Base-by-base conservation (phyloP, 176 grass and related monocot genomes). In the Triticum urartu region DNA sequence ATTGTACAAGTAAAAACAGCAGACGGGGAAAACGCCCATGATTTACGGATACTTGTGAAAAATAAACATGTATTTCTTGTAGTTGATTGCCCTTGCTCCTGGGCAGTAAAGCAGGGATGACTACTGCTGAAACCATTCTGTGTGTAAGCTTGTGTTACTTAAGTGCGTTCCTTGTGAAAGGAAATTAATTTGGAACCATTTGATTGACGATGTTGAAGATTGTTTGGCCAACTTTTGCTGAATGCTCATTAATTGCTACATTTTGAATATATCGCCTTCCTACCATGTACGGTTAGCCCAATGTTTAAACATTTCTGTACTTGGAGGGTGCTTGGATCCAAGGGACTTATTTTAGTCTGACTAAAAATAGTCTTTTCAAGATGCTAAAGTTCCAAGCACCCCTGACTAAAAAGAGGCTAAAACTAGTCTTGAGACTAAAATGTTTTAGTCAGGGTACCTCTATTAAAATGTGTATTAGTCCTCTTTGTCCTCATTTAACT, bases 81-180 rank as follows among this genome's bases (percentile, higher is more conserved):
- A 59, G 67, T 75, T 15, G 35, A 36, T 83, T 79, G 13, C 58
- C 83, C 66, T 52, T 83, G 68, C 62, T 87, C 42, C 45, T 90
- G 72, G 56, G 40, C 17, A 77, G 11, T 52, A 21, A 66, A 45
- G 75, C 11, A 73, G 59, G 42, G 65, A 77, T 81, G 64, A 15
- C n/a, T 45, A 72, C 58, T 82, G 18, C 36, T 65, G 12, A 45
- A 56, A 5, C 22, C 28, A 22, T 38, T 63, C 5, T 62, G 33
- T 15, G 32, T 68, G 17, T 25, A 66, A 22, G 42, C 11, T 68
- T 81, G 18, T 54, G 2, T 20, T 21, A 21, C 56, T 59, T 20
- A 3, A 17, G 5, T 58, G 2, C 17, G 18, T 81, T 34, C 79
- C 64, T 68, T 81, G 25, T 34, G 3, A 68, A 6, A 68, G 22